phyloP scores from a whole-genome alignment of 164 flowering plant genomes.

The Dillenia turbinata region DNA sequence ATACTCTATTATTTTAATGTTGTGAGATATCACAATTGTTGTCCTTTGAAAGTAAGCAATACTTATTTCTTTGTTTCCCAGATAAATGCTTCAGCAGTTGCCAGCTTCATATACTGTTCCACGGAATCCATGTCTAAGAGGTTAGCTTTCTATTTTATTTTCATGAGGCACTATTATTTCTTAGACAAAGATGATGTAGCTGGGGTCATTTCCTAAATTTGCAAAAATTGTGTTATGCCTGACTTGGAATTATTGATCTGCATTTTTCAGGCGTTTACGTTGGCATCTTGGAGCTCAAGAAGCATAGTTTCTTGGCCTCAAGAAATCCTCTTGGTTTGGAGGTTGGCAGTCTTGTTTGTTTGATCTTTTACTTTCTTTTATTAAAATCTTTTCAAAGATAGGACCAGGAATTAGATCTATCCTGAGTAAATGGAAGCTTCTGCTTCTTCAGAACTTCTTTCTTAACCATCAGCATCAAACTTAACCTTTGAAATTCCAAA shows the following conservation, averaged over 20 bases:
- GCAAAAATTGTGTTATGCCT: background rate
- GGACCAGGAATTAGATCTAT: background rate
- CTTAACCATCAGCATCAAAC: too few species aligned
- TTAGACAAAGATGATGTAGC: too few species aligned
- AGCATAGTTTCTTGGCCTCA: slow-evolving; percentile 9
- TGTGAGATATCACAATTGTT: too few species aligned
- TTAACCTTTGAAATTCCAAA: too few species aligned
- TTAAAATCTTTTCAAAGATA: background rate
- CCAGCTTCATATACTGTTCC: slow-evolving; percentile 8
- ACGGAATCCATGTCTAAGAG: slow-evolving; percentile 16
- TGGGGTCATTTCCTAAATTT: background rate
- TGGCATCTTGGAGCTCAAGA: slow-evolving; percentile 9
- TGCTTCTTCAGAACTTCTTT: background rate
- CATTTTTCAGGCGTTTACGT: slow-evolving; percentile 14
- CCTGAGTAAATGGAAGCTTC: background rate
- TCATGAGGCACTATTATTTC: background rate
- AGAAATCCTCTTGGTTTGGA: slow-evolving; percentile 11
- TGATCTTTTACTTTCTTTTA: background rate
- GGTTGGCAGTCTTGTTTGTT: slow-evolving; percentile 14
- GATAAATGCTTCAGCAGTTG: slow-evolving; percentile 18
- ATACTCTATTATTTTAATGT: too few species aligned
- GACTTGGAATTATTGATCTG: background rate
- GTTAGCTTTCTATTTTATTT: slow-evolving; percentile 2
- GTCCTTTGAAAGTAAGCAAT: too few species aligned
- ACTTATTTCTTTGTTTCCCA: background rate